Base-by-base conservation (phyloP, 192 early-diverging fungal genomes). In the Backusella australiensis region DNA sequence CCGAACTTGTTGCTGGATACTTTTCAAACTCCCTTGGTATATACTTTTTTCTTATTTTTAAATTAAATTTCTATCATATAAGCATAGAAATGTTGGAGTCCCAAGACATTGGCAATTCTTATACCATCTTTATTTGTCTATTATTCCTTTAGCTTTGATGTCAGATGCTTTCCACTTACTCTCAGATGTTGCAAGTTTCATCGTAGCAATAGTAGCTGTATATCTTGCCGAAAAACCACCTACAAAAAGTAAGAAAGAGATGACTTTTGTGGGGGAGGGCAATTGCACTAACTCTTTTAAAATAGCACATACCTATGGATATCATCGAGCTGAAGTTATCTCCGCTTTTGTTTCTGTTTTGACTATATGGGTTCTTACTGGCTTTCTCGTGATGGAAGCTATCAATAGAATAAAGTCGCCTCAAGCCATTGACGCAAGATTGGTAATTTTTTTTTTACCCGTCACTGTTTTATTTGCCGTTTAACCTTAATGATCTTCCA, bases 111-210 rank as follows among this genome's bases (percentile, higher is more conserved):
- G 12, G 15, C 15, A 0, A 17, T 44, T n/a, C 19, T 49, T 49
- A 49, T 6, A 15, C 44, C 38, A 12, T 21, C 32, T 26, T 59
- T 23, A 59, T 59, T 34, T 52, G 32, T 63, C 1, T 63, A 23
- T 75, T 67, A 72, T 76, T 42, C 4, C 23, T 59, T 39, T 94
- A 59, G 93, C 93, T 1, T 87, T 95, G n/a, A 76, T 95, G 65
- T 88, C 85, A 52, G 93, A 95, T 75, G 86, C 88, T 34, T 95
- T 95, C 67, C 93, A 95, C 77, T 76, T 95, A 34, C 78, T 95
- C 8, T 77, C 78, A 74, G 92, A 93, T 78, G 88, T 94, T 11
- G 87, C 91, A 38, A 93, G 92, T 38, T 94, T 94, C 72, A 82
- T 85, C 32, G 90, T 95, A 38, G 90, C 93, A 2, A 70, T 94